Base-by-base conservation (phyloP, 495 filamentous ascomycete species). In the Hypoxylon lenormandii region DNA sequence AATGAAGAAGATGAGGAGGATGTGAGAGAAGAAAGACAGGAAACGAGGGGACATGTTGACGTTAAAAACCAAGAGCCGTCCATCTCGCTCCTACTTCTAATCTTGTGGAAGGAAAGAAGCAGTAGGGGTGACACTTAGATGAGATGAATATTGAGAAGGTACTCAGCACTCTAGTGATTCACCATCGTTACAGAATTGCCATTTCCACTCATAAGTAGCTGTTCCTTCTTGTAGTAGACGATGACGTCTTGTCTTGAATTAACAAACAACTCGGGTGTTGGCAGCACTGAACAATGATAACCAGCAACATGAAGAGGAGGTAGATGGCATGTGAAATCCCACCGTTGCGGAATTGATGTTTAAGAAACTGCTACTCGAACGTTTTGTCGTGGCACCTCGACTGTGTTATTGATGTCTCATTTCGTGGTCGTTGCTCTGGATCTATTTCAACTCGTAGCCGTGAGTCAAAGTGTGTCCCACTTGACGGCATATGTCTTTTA, bases 51-150 rank as follows among this genome's bases (percentile, higher is more conserved):
- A 38, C 6, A 37, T n/a, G 21, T 55, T n/a, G 7, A 43, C 3
- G 26, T 60, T 54, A 30, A 56, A 54, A 40, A n/a, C 26, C 3
- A 26, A 10, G 13, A 3, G 10, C 12, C 60, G n/a, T 54, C 36
- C 19, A 47, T 16, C 6, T 58, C 47, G 61, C 51, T 56, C 51
- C 60, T 59, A n/a, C 60, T 49, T 55, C 23, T 5, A 26, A 4
- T 42, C 16, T 50, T 8, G 18, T 37, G 11, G 6, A 28, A 19
- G 40, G 55, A 50, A 57, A 61, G 42, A 5, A 10, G 22, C 37
- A 49, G 42, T 26, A 12, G n/a, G n/a, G 7, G 36, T 8, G 2
- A 12, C 6, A 37, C 43, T 1, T 13, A 48, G 48, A 48, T 48
- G 47, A 33, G 4, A 11, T 1, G 10, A 1, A 33, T 11, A 33